Evolutionary conservation across 176 grass and related monocot species (phyloP).

Genomic region (Musa beccarii): DNA sequence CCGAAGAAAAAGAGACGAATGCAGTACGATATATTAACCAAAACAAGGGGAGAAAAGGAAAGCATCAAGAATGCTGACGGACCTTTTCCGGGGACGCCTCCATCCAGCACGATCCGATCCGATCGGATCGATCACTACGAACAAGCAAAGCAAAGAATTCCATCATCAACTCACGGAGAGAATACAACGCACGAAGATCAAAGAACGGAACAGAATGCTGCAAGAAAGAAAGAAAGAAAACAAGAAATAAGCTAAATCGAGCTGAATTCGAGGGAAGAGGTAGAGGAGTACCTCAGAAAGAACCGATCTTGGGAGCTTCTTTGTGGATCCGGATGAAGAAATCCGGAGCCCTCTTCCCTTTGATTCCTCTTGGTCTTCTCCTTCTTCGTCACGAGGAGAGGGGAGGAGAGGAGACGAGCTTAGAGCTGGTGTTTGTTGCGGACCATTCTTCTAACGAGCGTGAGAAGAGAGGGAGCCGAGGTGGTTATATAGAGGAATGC

Average conservation of each 20-base stretch:
- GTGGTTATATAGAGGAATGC: too few relatives aligned
- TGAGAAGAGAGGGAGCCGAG: too few relatives aligned
- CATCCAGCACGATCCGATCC: neutral
- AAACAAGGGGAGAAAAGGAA: neutral
- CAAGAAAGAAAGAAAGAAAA: neutral
- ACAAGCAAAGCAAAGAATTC: neutral
- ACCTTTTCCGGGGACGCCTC: neutral
- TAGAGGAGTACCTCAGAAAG: neutral
- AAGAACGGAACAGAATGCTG: neutral
- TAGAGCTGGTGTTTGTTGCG: too few relatives aligned
- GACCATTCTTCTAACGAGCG: too few relatives aligned
- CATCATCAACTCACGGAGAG: neutral
- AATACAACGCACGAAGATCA: neutral
- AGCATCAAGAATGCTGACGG: neutral
- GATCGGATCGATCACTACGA: neutral
- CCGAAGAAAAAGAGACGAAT: neutral
- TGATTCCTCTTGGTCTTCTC: neutral
- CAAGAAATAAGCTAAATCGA: neutral
- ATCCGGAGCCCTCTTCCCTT: neutral
- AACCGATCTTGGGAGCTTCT: neutral
- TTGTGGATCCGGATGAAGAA: neutral
- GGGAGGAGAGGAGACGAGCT: neutral
- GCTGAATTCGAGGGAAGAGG: neutral
- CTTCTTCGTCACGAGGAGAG: neutral
- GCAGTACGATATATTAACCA: too few relatives aligned